These are phyloP conservation scores for Aspergillus ochraceus DNA, from an alignment of 2,329 filamentous ascomycete species.

Conservation along the genomic window DNA sequence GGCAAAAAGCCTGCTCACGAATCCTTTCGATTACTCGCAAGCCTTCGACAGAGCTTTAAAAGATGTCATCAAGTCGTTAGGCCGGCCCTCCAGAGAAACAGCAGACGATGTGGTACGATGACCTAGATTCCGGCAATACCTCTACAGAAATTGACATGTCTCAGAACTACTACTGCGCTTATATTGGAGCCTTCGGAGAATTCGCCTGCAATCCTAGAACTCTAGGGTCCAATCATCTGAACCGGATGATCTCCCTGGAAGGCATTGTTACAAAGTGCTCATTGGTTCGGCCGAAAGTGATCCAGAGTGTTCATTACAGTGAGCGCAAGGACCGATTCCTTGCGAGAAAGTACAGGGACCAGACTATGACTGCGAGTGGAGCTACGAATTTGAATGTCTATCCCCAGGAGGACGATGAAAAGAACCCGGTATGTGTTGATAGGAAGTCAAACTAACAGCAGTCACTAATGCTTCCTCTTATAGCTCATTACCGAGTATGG, in stretches of 20 bases:
- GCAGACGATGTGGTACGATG: slow-evolving; percentile 67
- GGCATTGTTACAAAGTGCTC: slow-evolving; percentile 97
- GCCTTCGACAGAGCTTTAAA: slow-evolving; percentile 91
- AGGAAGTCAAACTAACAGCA: background rate
- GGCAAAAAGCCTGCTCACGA: slow-evolving; percentile 63
- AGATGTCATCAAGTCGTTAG: slow-evolving; percentile 78
- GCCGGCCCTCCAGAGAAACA: slow-evolving; percentile 72
- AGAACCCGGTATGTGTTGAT: slow-evolving; percentile 65
- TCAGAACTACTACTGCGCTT: slow-evolving; percentile 85
- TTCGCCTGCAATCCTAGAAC: slow-evolving; percentile 94
- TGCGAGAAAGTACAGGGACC: slow-evolving; percentile 87
- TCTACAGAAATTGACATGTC: slow-evolving; percentile 9
- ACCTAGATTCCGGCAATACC: background rate
- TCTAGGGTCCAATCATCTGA: slow-evolving; percentile 82
- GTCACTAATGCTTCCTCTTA: slow-evolving; percentile 11
- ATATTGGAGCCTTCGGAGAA: slow-evolving; percentile 91
- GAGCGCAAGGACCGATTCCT: slow-evolving; percentile 84
- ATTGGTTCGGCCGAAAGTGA: slow-evolving; percentile 92
- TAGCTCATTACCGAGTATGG: slow-evolving; percentile 89
- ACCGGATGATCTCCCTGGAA: slow-evolving; percentile 95
- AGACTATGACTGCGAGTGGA: slow-evolving; percentile 91
- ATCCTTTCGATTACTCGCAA: slow-evolving; percentile 83
- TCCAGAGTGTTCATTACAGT: slow-evolving; percentile 96
- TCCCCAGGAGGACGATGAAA: slow-evolving; percentile 88
- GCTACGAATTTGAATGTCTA: slow-evolving; percentile 89